phyloP scores from a whole-genome alignment of 306 rosid genomes.

The Hippophae rhamnoides region DNA sequence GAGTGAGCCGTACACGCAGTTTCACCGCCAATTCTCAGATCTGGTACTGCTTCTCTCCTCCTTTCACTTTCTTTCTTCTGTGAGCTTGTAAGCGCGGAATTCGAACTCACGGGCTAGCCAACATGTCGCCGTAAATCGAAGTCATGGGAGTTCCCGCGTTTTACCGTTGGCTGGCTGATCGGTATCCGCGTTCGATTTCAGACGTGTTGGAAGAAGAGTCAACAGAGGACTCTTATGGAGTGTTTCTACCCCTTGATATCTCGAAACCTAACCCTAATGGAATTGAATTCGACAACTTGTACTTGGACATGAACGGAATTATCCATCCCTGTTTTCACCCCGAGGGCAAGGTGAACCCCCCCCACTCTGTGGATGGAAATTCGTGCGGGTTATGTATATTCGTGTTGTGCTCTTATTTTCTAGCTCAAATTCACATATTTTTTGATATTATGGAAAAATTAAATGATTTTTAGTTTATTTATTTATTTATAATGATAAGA shows the following conservation, averaged over 20 bases:
- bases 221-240: conserved; percentile 21
- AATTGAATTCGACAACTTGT: conserved; percentile 80
- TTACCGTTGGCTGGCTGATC: conserved; percentile 98
- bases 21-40: conserved; percentile 24
- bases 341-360: conserved; percentile 51
- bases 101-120: conserved; percentile 17
- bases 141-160: conserved; percentile 94
- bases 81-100: neutral
- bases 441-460: no score
- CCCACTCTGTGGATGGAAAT: neutral
- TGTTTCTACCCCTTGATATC: conserved; percentile 32
- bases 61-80: neutral
- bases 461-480: no score
- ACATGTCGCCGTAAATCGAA: conserved; percentile 25
- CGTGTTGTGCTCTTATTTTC: neutral
- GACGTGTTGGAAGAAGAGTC: conserved; percentile 76
- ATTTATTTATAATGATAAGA: no score
- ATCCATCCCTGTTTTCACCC: conserved; percentile 98
- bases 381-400: neutral
- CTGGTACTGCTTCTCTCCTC: conserved; percentile 10
- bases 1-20: neutral
- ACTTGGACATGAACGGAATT: conserved; percentile 89
- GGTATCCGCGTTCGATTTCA: conserved; percentile 66
- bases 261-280: conserved; percentile 88
- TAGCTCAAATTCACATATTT: no score